phyloP scores from a whole-genome alignment of 805 yeast genomes.

The Yamadazyma takamatsuzukensis region DNA sequence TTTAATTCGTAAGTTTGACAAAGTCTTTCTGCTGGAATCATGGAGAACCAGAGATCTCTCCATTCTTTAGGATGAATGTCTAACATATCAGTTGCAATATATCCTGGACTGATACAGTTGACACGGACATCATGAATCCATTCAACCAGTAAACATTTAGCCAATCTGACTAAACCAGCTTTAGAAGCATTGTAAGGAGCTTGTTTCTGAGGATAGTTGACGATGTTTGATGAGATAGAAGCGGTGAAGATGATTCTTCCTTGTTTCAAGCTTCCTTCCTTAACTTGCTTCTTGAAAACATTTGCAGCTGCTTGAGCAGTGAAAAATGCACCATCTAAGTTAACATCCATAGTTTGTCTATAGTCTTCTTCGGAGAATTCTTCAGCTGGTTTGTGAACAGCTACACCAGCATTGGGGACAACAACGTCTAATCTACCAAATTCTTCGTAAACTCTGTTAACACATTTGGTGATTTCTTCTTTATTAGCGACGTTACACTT shows the following conservation, averaged over 20 bases:
- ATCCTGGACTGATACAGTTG: slow-evolving; percentile 80
- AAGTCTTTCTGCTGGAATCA: slow-evolving; percentile 70
- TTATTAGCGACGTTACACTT: slow-evolving; percentile 41
- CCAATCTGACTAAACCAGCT: slow-evolving; percentile 76
- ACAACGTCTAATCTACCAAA: slow-evolving; percentile 39
- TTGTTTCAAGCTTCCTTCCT: slow-evolving; percentile 5
- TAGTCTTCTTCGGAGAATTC: slow-evolving; percentile 38
- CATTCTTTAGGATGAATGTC: slow-evolving; percentile 34
- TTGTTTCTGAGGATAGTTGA: slow-evolving; percentile 81
- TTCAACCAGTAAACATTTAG: slow-evolving; percentile 80
- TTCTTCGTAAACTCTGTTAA: slow-evolving; percentile 24
- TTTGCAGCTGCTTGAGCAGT: slow-evolving; percentile 46
- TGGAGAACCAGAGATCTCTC: slow-evolving; percentile 35
- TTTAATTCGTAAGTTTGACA: slow-evolving; percentile 69
- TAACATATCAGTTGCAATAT: slow-evolving; percentile 66
- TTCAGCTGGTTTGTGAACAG: slow-evolving; percentile 25
- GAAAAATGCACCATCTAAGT: slow-evolving; percentile 43
- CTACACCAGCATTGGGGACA: slow-evolving; percentile 46
- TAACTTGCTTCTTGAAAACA: slow-evolving; percentile 34
- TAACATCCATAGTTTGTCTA: slow-evolving; percentile 32
- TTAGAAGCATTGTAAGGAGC: slow-evolving; percentile 83
- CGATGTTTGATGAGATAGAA: slow-evolving; percentile 84
- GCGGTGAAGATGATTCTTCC: slow-evolving; percentile 57
- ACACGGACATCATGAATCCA: slow-evolving; percentile 83
- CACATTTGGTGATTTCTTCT: slow-evolving; percentile 26